phyloP scores from a whole-genome alignment of 225 moss, liverwort and hornwort genomes.

The Pseudoscleropodium purum region DNA sequence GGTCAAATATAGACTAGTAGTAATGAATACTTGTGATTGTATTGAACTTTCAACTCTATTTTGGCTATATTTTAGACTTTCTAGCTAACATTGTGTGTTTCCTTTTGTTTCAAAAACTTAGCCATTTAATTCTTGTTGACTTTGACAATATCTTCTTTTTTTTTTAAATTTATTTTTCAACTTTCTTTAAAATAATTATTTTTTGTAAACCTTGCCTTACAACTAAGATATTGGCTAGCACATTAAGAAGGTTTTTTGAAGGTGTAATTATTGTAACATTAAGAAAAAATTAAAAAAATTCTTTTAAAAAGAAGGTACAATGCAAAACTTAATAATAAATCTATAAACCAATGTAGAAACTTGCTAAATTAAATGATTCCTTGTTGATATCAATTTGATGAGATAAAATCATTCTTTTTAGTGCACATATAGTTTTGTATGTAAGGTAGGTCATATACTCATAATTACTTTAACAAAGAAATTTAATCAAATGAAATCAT shows the following conservation, averaged over 20 bases:
- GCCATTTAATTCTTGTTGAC: neutral
- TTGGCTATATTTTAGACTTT: neutral
- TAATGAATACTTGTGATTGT: neutral
- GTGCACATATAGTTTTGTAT: neutral
- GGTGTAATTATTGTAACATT: neutral
- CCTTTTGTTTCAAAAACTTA: neutral
- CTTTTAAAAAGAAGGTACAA: neutral
- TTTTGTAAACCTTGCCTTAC: fast-evolving
- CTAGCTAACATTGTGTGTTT: neutral
- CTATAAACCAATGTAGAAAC: neutral
- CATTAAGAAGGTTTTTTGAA: neutral
- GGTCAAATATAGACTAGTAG: neutral
- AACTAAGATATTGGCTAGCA: fast-evolving
- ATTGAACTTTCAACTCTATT: neutral
- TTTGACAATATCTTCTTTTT: neutral
- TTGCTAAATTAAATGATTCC: neutral
- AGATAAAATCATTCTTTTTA: neutral
- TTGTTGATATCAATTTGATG: neutral
- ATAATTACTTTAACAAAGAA: neutral
- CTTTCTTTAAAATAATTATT: neutral
- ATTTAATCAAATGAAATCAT: fast-evolving
- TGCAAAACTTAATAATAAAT: neutral
- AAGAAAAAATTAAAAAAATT: fast-evolving
- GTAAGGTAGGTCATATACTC: neutral
- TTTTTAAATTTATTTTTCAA: neutral